phyloP scores from a whole-genome alignment of 1,284 basidiomycete species.

The Sporisorium iseilematis-ciliati region DNA sequence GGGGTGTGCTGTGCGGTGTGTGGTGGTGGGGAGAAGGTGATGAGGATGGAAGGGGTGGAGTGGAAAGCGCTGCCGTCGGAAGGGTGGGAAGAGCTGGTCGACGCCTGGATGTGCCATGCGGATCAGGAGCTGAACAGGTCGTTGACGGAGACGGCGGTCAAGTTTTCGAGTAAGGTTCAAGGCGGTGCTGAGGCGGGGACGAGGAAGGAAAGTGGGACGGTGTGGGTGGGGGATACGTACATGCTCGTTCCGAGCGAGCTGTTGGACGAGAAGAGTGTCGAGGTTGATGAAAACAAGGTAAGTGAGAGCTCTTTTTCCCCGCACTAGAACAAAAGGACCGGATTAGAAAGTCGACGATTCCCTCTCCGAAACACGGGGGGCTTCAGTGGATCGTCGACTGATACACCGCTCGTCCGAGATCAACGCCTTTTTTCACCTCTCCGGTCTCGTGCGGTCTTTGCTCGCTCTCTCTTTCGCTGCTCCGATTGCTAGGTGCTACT shows the following conservation, averaged over 20 bases:
- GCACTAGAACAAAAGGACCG: slow-evolving; percentile 21
- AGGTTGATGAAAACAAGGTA: not conserved
- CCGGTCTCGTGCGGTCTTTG: not conserved
- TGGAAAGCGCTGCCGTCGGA: slow-evolving; percentile 92
- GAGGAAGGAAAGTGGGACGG: not conserved
- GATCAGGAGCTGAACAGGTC: slow-evolving; percentile 75
- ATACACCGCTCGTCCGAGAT: slow-evolving; percentile 48
- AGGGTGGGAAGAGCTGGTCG: slow-evolving; percentile 95
- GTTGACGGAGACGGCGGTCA: slow-evolving; percentile 42
- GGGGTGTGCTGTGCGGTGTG: slow-evolving; percentile 27
- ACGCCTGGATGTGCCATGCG: slow-evolving; percentile 97
- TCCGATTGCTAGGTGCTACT: not conserved
- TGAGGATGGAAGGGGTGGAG: slow-evolving; percentile 23
- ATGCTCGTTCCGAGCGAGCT: slow-evolving; percentile 10
- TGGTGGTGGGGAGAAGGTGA: not conserved
- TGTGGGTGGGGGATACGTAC: slow-evolving; percentile 48
- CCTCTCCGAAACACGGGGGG: not conserved
- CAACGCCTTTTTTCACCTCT: not conserved
- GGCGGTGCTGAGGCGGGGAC: not conserved
- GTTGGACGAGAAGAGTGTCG: not conserved
- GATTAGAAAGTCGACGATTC: slow-evolving; percentile 44
- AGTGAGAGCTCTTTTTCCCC: not conserved
- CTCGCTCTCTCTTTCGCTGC: not conserved
- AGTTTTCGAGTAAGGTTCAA: slow-evolving; percentile 16
- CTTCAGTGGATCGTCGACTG: slow-evolving; percentile 33